Evolutionary conservation across 257 asterid species (phyloP), one percentile per base, ranked within the genome.

Genomic region (Capsicum baccatum): DNA sequence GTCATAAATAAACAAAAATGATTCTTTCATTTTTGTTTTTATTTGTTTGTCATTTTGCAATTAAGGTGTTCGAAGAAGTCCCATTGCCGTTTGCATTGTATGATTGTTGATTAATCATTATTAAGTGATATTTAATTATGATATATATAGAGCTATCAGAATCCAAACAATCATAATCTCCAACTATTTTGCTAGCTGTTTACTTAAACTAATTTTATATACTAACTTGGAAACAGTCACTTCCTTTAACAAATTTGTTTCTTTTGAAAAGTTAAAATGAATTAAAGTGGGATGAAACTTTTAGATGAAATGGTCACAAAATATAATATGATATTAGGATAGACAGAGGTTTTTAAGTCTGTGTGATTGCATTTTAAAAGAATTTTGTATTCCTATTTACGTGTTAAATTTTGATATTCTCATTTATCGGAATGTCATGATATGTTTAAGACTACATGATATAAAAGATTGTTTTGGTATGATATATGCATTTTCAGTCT

Each of bases 151-250:
- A 42, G 12, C 58, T 80, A 59, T 0, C 78, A 68, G 78, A 68
- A 68, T 69, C 21, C 44, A 0, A 80, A 80, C 83, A 59, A 80
- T 80, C 83, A 42, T 59, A 80, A 59, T 80, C 73, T 52, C 62
- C 80, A 74, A 74, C 33, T 26, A 26, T 26, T 26, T 1, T 26
- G 33, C 33, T 26, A 26, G 33, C 33, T 26, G 33, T 26, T 26
- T 26, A 26, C 57, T 44, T 44, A 44, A 44, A 44, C 48, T 44
- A 44, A 3, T 11, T 52, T 52, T 52, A 52, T 52, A 10, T 10
- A 9, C 16, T 63, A 63, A 63, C 44, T 26, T 63, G 70, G 16
- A 63, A 10, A 63, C 69, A 62, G 33, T 60, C 26, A 60, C 6
- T n/a, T 59, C 64, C 3, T 59, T n/a, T 8, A 8, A 37, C 39